These are phyloP conservation scores for Eucalyptus caleyi DNA, from an alignment of 345 rosid species.

Conservation along the genomic window DNA sequence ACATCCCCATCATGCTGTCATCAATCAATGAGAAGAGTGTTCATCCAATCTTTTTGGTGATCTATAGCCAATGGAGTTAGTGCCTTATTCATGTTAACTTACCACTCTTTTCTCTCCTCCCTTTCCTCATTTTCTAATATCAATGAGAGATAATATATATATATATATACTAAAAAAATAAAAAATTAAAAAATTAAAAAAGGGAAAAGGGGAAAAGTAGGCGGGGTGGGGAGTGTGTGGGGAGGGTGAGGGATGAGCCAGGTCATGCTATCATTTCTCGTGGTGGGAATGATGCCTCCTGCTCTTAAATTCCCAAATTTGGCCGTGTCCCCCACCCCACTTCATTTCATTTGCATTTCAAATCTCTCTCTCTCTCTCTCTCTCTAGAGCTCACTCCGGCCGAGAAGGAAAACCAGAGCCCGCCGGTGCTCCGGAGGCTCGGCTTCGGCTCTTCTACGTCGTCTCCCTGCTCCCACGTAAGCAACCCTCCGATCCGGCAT, in stretches of 20 bases:
- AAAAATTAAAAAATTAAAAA: neutral
- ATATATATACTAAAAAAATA: too few species aligned
- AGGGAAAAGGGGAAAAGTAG: neutral
- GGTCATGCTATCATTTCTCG: constrained; percentile 12
- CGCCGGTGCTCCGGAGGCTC: neutral
- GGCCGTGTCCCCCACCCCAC: neutral
- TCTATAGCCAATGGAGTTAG: neutral
- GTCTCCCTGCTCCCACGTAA: neutral
- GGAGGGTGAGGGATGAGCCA: neutral
- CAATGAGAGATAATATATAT: neutral
- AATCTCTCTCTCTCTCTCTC: neutral
- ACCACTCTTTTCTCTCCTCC: neutral
- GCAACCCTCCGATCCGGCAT: neutral
- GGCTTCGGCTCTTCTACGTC: neutral
- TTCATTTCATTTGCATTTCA: neutral
- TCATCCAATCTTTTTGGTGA: neutral
- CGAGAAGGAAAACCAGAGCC: neutral
- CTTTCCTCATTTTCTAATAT: neutral
- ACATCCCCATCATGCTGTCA: neutral
- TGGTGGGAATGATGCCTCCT: constrained; percentile 30
- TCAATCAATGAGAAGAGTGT: neutral
- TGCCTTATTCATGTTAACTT: neutral
- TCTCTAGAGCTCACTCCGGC: neutral
- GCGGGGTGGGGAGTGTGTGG: neutral
- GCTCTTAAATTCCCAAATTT: neutral